Percentiles rank a stretch among this genome's conserved stretches.
phyloP scores from a whole-genome alignment of 768 basidiomycete species.

The Coprinopsis strossmayeri region DNA sequence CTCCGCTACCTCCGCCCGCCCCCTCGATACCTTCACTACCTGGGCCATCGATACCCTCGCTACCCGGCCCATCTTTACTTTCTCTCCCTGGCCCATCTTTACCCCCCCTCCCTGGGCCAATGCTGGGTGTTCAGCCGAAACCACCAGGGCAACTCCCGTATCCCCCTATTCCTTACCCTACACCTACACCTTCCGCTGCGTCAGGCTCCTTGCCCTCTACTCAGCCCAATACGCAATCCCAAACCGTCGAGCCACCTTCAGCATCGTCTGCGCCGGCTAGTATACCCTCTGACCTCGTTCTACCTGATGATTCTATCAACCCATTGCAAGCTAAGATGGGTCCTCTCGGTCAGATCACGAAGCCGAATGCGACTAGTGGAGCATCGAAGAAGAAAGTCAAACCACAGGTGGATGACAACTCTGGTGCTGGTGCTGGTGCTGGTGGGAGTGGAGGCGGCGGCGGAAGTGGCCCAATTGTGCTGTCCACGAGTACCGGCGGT shows the following conservation, averaged over 20 bases:
- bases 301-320: slow-evolving; percentile 62
- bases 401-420: no score
- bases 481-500: slow-evolving; percentile 5
- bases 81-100: slow-evolving; percentile 13
- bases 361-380: slow-evolving; percentile 35
- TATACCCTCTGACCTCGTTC: slow-evolving; percentile 23
- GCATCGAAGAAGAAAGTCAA: slow-evolving; percentile 56
- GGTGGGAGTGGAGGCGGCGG: slow-evolving; percentile 18
- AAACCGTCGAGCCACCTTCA: not conserved
- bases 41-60: slow-evolving; percentile 14
- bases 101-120: slow-evolving; percentile 10
- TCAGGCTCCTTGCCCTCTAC: not conserved
- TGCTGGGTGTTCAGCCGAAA: no score
- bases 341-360: slow-evolving; percentile 70
- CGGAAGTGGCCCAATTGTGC: slow-evolving; percentile 7
- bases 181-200: not conserved
- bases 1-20: slow-evolving; percentile 17
- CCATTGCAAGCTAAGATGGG: slow-evolving; percentile 65
- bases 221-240: no score
- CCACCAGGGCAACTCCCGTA: no score
- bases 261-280: not conserved
- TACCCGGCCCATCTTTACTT: slow-evolving; percentile 14
- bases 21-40: slow-evolving; percentile 9
- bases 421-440: slow-evolving; percentile 13
- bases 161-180: slow-evolving; percentile 15